phyloP scores from a whole-genome alignment of 179 eudicot genomes.

The Spinacia oleracea region DNA sequence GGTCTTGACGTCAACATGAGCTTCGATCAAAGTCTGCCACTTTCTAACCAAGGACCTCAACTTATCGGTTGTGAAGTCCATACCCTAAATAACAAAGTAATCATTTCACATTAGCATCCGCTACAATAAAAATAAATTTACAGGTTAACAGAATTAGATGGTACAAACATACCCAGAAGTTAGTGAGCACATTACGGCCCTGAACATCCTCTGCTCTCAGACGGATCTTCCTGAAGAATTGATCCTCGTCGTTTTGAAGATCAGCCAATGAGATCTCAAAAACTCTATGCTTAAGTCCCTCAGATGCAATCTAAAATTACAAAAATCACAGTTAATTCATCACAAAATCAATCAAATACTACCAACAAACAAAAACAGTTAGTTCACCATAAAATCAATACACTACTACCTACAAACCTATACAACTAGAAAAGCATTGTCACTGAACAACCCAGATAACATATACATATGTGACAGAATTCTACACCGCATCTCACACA shows the following conservation, averaged over 20 bases:
- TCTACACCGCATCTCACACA: too few species aligned
- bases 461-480: too few species aligned
- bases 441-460: too few species aligned
- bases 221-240: slow-evolving; percentile 81
- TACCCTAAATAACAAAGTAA: slow-evolving; percentile 47
- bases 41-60: slow-evolving; percentile 82
- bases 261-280: slow-evolving; percentile 79
- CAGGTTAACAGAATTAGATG: too few species aligned
- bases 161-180: slow-evolving; percentile 63
- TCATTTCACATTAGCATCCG: neutral
- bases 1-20: slow-evolving; percentile 92
- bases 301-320: slow-evolving; percentile 71
- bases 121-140: too few species aligned
- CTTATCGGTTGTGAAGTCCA: slow-evolving; percentile 89
- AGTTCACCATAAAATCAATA: too few species aligned
- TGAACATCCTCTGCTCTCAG: slow-evolving; percentile 91
- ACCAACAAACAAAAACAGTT: too few species aligned
- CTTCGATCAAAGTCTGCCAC: slow-evolving; percentile 96
- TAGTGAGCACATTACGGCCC: slow-evolving; percentile 77
- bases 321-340: neutral
- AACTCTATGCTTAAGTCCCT: slow-evolving; percentile 84
- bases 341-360: too few species aligned
- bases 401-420: too few species aligned
- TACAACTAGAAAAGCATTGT: too few species aligned
- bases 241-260: slow-evolving; percentile 80